Conservation (phyloP, 805 yeast genomes). For the Nakazawaea ambrosiae region DNA sequence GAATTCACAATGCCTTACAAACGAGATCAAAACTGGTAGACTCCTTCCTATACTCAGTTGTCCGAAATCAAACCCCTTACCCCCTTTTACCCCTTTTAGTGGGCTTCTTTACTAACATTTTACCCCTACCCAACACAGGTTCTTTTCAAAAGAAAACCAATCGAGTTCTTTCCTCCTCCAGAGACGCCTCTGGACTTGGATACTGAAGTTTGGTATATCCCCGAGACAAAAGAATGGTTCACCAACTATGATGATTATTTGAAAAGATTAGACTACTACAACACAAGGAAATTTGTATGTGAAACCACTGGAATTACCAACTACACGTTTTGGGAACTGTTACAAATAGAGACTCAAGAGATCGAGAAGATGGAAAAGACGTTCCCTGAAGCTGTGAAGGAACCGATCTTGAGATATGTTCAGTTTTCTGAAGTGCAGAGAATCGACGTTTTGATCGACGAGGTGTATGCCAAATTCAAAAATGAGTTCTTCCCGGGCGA, state of each 20-base stretch:
- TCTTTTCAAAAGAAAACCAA: slow-evolving; percentile 67
- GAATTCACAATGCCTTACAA: too few relatives aligned
- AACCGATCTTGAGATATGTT: slow-evolving; percentile 79
- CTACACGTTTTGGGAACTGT: slow-evolving; percentile 85
- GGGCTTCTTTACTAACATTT: too few relatives aligned
- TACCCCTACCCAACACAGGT: too few relatives aligned
- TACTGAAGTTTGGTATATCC: slow-evolving; percentile 72
- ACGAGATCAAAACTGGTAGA: too few relatives aligned
- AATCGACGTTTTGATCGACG: slow-evolving; percentile 82
- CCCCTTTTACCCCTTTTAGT: too few relatives aligned
- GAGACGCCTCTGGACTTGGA: slow-evolving; percentile 47
- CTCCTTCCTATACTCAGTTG: too few relatives aligned
- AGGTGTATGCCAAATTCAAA: slow-evolving; percentile 70
- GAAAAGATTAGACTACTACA: slow-evolving; percentile 63
- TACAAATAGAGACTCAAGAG: slow-evolving; percentile 62
- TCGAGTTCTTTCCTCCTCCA: slow-evolving; percentile 50
- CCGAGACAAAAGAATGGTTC: slow-evolving; percentile 89
- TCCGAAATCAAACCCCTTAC: too few relatives aligned
- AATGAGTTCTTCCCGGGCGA: slow-evolving; percentile 92
- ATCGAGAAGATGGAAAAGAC: slow-evolving; percentile 60
- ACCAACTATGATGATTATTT: slow-evolving; percentile 68
- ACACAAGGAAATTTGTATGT: slow-evolving; percentile 78
- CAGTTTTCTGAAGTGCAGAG: slow-evolving; percentile 80
- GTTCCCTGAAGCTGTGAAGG: slow-evolving; percentile 89
- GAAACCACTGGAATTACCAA: slow-evolving; percentile 94